phyloP scores from a whole-genome alignment of 2,329 filamentous ascomycete species.

The Septoria linicola region DNA sequence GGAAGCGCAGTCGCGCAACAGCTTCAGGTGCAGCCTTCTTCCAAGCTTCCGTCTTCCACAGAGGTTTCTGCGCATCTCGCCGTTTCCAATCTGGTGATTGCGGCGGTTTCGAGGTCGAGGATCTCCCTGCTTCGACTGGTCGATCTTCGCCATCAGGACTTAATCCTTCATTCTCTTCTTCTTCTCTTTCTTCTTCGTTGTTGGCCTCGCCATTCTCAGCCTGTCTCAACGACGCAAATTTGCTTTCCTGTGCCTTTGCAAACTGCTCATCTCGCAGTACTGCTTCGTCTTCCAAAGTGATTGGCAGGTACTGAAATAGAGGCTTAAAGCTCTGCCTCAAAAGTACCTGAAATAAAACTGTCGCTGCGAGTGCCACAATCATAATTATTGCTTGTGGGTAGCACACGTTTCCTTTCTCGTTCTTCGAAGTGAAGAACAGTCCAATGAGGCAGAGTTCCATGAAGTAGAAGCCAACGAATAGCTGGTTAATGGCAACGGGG shows the following conservation, averaged over 20 bases:
- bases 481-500: slow-evolving; percentile 88
- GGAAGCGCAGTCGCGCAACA: slow-evolving; percentile 26
- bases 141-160: no score
- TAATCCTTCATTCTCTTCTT: slow-evolving; percentile 4
- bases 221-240: slow-evolving; percentile 32
- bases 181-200: slow-evolving; percentile 21
- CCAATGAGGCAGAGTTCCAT: slow-evolving; percentile 91
- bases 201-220: slow-evolving; percentile 31
- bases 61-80: slow-evolving; percentile 14
- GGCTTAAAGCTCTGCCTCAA: slow-evolving; percentile 83
- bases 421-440: slow-evolving; percentile 75
- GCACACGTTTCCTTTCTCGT: slow-evolving; percentile 58
- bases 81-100: slow-evolving; percentile 18
- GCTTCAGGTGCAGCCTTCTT: slow-evolving; percentile 26
- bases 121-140: neutral
- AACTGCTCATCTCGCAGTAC: slow-evolving; percentile 89
- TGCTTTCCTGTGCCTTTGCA: slow-evolving; percentile 60
- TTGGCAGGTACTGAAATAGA: slow-evolving; percentile 83
- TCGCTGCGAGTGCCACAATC: slow-evolving; percentile 71
- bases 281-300: slow-evolving; percentile 93
- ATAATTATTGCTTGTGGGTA: slow-evolving; percentile 79
- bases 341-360: slow-evolving; percentile 72
- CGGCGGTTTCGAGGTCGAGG: slow-evolving; percentile 1
- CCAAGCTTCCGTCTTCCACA: slow-evolving; percentile 22
- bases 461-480: slow-evolving; percentile 90